Evolutionary conservation across 2,329 filamentous ascomycete genomes (phyloP), one percentile per base, ranked within the genome.

Genomic region (Cladophialophora immunda): DNA sequence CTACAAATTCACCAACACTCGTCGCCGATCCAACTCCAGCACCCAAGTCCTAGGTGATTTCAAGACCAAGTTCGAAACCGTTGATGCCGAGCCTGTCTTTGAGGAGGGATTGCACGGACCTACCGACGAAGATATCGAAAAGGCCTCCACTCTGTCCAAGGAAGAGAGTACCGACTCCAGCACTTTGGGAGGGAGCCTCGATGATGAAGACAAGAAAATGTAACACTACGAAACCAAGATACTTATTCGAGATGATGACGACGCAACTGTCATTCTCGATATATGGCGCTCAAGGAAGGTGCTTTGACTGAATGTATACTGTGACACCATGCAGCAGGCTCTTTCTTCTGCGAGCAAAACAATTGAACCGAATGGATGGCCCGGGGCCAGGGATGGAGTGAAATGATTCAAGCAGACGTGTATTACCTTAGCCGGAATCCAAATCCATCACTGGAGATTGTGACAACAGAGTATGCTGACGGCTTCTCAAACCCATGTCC

Each of bases 51-150:
- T 92, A 73, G 86, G 87, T 68, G 88, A 94, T 78, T 92, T 97
- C 83, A 96, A 95, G 86, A 97, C 94, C 81, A 99, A 99, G 83
- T 98, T 97, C 78, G 95, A 99, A 81, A 85, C 92, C 73, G 86
- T 93, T 77, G 95, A 98, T 74, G 85, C 88, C 19, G 94, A 98
- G 76, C 94, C 93, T 47, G 92, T 97, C 76, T 97, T 97, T 73
- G 93, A 98, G 79, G 94, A 97, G 81, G 86, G 87, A 62, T 70
- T 95, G 66, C 92, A 96, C 76, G 93, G 92, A 32, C 85, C 89
- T 19, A 75, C 80, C 59, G 81, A 82, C 30, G 86, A 87, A 59
- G 83, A 87, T 58, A 76, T 81, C 63, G 85, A 90, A 68, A 78
- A 85, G 66, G 69, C 67, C 47, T 70, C 67, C 57, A 74, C 73